Conservation (phyloP, 371 early-diverging fungal species). For the Rhizopus delemar region DNA sequence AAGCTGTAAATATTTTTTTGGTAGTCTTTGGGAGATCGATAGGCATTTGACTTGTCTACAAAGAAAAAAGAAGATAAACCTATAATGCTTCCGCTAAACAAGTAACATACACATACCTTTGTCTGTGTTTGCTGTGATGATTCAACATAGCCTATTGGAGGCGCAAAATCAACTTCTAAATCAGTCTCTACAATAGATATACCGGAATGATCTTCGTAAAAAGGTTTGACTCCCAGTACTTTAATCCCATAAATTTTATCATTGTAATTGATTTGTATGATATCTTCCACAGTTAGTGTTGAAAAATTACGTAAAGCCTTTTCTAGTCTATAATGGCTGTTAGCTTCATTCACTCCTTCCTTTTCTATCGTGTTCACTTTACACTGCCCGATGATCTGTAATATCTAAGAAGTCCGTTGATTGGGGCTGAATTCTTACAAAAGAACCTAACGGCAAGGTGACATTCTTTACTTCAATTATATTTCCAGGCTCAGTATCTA, state of each 20-base stretch:
- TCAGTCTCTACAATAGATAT: slow-evolving; percentile 99
- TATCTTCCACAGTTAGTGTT: slow-evolving; percentile 92
- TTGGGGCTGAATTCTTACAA: slow-evolving; percentile 98
- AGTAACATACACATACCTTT: slow-evolving; percentile 32
- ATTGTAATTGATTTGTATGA: slow-evolving; percentile 93
- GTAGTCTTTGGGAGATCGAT: slow-evolving; percentile 47
- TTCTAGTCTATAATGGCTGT: slow-evolving; percentile 68
- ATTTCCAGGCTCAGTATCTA: slow-evolving; percentile 75
- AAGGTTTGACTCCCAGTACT: slow-evolving; percentile 92
- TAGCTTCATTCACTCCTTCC: not conserved
- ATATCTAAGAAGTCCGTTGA: slow-evolving; percentile 97
- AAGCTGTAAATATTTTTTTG: slow-evolving; percentile 41
- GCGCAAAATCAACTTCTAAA: slow-evolving; percentile 97
- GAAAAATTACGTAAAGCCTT: slow-evolving; percentile 94
- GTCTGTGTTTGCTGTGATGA: slow-evolving; percentile 55
- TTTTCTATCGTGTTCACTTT: slow-evolving; percentile 24
- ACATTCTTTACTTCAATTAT: slow-evolving; percentile 82
- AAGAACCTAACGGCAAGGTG: slow-evolving; percentile 82
- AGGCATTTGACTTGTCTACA: slow-evolving; percentile 55
- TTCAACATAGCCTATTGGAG: slow-evolving; percentile 97
- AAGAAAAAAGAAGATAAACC: not conserved
- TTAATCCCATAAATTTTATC: slow-evolving; percentile 85
- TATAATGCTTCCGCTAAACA: not conserved
- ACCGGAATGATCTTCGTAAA: slow-evolving; percentile 59
- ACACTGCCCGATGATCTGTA: slow-evolving; percentile 96